Conservation (phyloP, 2,329 filamentous ascomycete genomes). For the Purpureocillium lavendulum region DNA sequence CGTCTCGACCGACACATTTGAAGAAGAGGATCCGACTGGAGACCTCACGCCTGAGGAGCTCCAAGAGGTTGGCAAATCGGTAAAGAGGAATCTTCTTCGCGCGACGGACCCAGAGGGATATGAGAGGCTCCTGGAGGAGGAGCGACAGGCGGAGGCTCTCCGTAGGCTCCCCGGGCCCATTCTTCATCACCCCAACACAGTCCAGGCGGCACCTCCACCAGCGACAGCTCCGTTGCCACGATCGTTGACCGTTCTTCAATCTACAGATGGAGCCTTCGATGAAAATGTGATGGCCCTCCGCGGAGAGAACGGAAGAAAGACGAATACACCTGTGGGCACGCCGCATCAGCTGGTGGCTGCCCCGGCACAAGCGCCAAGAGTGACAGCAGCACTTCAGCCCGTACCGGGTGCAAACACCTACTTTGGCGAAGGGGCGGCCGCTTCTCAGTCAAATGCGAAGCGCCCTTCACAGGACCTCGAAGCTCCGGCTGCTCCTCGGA, state of each 20-base stretch:
- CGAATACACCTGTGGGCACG: too few species aligned
- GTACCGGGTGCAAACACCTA: slow-evolving; percentile 27
- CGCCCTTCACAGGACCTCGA: too few species aligned
- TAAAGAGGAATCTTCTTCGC: slow-evolving; percentile 23
- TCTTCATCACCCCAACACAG: too few species aligned
- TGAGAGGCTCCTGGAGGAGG: slow-evolving; percentile 10
- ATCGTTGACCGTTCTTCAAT: too few species aligned
- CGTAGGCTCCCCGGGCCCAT: background rate
- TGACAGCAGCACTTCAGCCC: slow-evolving; percentile 18
- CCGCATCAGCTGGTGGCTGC: too few species aligned
- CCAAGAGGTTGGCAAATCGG: slow-evolving; percentile 38
- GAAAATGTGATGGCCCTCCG: too few species aligned
- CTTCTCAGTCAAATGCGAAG: background rate
- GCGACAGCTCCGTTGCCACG: too few species aligned
- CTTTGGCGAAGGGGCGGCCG: slow-evolving; percentile 15
- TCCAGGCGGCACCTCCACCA: too few species aligned
- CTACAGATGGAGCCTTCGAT: too few species aligned
- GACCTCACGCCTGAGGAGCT: slow-evolving; percentile 52
- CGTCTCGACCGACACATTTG: slow-evolving; percentile 63
- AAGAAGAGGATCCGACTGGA: slow-evolving; percentile 53
- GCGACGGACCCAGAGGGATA: slow-evolving; percentile 23
- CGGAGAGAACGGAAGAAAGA: too few species aligned
- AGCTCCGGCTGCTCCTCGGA: too few species aligned
- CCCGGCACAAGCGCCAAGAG: too few species aligned
- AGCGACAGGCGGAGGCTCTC: background rate